These are phyloP conservation scores for Blastocystis sp. DNA, from an alignment of 352 stramenopile genomes.

Conservation along the genomic window DNA sequence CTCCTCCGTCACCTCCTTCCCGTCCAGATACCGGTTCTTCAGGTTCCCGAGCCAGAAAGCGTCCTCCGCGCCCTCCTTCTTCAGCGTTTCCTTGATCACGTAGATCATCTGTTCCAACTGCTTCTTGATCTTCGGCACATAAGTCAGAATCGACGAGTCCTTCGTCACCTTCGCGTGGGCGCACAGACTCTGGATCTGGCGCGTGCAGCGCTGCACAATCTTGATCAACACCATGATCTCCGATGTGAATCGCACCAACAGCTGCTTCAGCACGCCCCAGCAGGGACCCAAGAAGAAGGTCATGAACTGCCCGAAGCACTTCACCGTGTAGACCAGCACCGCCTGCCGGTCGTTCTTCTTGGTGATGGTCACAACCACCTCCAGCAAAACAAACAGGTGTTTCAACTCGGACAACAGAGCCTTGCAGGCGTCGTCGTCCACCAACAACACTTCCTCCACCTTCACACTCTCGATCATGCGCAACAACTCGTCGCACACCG, in stretches of 20 bases:
- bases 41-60: conserved; percentile 64
- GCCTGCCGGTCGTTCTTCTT: conserved; percentile 1
- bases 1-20: conserved; percentile 49
- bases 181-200: conserved; percentile 53
- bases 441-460: not conserved
- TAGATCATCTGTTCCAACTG: conserved; percentile 65
- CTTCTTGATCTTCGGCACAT: conserved; percentile 57
- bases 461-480: not conserved
- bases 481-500: conserved; percentile 16
- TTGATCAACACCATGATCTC: conserved; percentile 32
- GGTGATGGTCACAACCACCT: conserved; percentile 23
- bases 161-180: conserved; percentile 43
- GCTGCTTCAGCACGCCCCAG: not conserved
- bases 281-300: conserved; percentile 47
- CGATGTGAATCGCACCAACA: not conserved
- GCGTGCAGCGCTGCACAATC: conserved; percentile 53
- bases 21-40: conserved; percentile 61
- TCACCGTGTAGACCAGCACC: not conserved
- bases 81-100: conserved; percentile 39
- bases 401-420: not conserved
- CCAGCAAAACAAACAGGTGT: not conserved
- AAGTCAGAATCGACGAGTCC: not conserved
- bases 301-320: conserved; percentile 30
- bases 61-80: conserved; percentile 48
- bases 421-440: not conserved